Base-by-base conservation (phyloP, 2,329 filamentous ascomycete species). In the Sporothrix luriei region DNA sequence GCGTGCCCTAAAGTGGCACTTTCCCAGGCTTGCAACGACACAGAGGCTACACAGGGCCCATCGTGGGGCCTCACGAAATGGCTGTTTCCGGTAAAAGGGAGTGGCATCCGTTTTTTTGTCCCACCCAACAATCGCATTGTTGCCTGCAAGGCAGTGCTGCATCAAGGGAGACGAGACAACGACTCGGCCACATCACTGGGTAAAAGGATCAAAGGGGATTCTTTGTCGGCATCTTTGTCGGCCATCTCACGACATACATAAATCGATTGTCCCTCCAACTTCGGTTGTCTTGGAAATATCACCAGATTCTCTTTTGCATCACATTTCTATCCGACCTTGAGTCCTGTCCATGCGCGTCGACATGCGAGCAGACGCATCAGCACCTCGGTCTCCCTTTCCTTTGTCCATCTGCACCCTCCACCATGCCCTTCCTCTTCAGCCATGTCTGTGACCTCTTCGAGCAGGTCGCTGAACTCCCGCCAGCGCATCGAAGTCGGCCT, bases 401-500 rank as follows among this genome's bases (percentile, higher is more conserved):
- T 16, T 26, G 21, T 49, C 61, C 26, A 7, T 11, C n/a, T 24
- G 9, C 7, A 24, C 33, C 29, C 57, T 26, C 21, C 59, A 70
- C 51, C 65, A 91, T 91, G 89, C 83, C 88, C 24, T 83, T 93
- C 73, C 82, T 82, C 0, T 97, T 95, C 78, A 80, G 83, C n/a
- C 82, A 85, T 71, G 81, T 96, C 59, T 94, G 91, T 80, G 87
- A 91, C 72, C 82, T 97, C 4, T 83, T 97, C 55, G 88, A 93
- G 71, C 80, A 84, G 29, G 82, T 93, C 19, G 88, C 93, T 1
- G 78, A 80, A 71, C 61, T 74, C 75, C 2, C 78, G 75, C 16
- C 78, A 79, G 62, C 77, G 72, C 70, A 73, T 61, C 16, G 78
- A 77, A 46, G 74, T 76, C 1, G 71, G 52, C 33, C 38, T 2